Evolutionary conservation across 1,139 yeast species (phyloP), one percentile per base, ranked within the genome.

Genomic region (Starmera stellimalicola): DNA sequence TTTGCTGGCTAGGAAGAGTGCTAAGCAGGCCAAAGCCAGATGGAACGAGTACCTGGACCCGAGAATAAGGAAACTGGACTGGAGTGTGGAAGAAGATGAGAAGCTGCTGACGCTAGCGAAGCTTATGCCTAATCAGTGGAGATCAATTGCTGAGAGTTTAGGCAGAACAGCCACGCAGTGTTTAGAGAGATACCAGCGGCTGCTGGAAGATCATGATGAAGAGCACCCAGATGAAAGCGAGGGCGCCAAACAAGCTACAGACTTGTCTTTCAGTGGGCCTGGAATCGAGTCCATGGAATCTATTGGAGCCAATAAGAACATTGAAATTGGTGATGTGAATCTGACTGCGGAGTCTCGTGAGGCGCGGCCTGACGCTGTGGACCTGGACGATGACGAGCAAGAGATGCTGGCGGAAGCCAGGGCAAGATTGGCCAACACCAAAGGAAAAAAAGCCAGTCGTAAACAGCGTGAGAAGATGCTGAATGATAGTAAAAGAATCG

Each of bases 391-490:
- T 36, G 95, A 85, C 40, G 95, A 91, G 48, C 62, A 73, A 40
- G 97, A 91, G 53, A 87, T 91, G 96, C 59, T 91, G 9, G 76
- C 88, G 8, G 98, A 91, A 52, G 97, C 98, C 0, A 71, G 82
- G 35, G 95, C 96, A 1, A 70, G 98, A 46, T 61, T 91, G 43
- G 85, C 95, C 8, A 88, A 85, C 48, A 88, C 96, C 0, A 91
- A 82, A 53, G 98, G 98, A 40, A 87, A 88, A 48, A 91, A 91
- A 57, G 97, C 97, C 1, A 83, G 87, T 41, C 61, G 98, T 39
- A 84, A 88, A 52, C 85, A 82, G 4, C 65, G 98, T 37, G 98
- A 91, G 50, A 64, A 93, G 36, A 70, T 85, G 72, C 52, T 76
- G 20, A 83, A 77, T 33, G 88, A 81, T 50, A 77, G 83, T 37